phyloP scores from a whole-genome alignment of 2,329 filamentous ascomycete genomes.

The Alternaria brassicae region DNA sequence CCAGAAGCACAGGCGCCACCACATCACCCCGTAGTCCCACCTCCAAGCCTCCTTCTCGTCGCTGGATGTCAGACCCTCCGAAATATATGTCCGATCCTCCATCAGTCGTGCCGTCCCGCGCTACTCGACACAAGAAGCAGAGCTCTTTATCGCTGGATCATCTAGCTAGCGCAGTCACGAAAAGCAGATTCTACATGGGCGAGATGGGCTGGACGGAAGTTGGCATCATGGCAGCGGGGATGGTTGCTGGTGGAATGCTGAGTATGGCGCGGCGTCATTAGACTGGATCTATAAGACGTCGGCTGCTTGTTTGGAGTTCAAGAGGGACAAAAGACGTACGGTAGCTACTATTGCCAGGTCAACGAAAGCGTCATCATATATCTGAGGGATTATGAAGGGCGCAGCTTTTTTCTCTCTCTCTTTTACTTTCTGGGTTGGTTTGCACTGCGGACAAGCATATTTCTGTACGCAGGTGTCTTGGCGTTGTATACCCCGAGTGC shows the following conservation, averaged over 20 bases:
- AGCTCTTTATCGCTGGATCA: background rate
- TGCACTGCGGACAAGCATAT: background rate
- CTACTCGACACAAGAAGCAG: background rate
- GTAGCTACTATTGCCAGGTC: background rate
- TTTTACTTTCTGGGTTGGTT: background rate
- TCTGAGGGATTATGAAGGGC: no score
- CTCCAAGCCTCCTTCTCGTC: background rate
- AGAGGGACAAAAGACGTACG: background rate
- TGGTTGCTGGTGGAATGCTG: background rate
- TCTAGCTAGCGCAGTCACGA: slow-evolving; percentile 1
- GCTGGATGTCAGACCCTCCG: background rate
- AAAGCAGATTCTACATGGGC: background rate
- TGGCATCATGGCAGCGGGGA: background rate
- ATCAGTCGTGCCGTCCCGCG: background rate
- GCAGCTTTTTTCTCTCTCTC: background rate
- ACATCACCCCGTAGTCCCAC: background rate
- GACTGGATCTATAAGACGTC: background rate
- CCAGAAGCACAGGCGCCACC: background rate
- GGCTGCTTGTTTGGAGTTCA: background rate
- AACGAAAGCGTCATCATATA: background rate
- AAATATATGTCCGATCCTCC: background rate
- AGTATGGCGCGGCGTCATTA: background rate
- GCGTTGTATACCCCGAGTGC: slow-evolving; percentile 8
- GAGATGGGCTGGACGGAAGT: background rate
- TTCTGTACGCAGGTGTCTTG: background rate